Evolutionary conservation across 805 yeast species (phyloP), one percentile per base, ranked within the genome.

Genomic region (Kazachstania kunashirensis): DNA sequence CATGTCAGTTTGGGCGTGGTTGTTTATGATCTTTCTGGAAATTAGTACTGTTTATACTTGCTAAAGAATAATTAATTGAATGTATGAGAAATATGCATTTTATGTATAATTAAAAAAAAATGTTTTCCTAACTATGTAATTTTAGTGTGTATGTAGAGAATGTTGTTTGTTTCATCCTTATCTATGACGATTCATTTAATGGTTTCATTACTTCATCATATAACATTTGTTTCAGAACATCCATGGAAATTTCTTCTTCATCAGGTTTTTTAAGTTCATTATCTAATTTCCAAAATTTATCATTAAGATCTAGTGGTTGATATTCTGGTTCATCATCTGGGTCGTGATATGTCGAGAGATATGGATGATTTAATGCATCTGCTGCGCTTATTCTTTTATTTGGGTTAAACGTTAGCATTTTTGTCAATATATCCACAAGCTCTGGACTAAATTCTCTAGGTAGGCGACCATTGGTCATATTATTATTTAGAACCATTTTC

Each of bases 171-270:
- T 7, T 20, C 15, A n/a, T n/a, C n/a, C n/a, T n/a, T n/a, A n/a
- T n/a, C n/a, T n/a, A n/a, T n/a, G n/a, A n/a, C n/a, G n/a, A 26
- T 29, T 25, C 34, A 8, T 20, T 29, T 16, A 64, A 45, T 0
- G 67, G 66, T 25, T 55, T 65, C 79, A 80, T 78, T 33, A 88
- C 81, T 63, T 88, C 96, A 35, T 81, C 83, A 47, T 75, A 83
- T 39, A 88, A 66, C 72, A 85, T 65, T 46, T 69, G 68, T 59
- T 85, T 85, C 57, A 89, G 68, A 46, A 81, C 81, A 21, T 73
- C 78, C 45, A 84, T 69, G 15, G 79, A 70, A 37, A 85, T 84
- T 42, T 84, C 86, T 44, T 84, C 86, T 50, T 86, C 86, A 36
- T 71, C 61, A 31, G 40, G 46, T 50, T 29, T 44, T 29, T 46